phyloP scores from a whole-genome alignment of 495 filamentous ascomycete genomes.

The Tuber indicum region DNA sequence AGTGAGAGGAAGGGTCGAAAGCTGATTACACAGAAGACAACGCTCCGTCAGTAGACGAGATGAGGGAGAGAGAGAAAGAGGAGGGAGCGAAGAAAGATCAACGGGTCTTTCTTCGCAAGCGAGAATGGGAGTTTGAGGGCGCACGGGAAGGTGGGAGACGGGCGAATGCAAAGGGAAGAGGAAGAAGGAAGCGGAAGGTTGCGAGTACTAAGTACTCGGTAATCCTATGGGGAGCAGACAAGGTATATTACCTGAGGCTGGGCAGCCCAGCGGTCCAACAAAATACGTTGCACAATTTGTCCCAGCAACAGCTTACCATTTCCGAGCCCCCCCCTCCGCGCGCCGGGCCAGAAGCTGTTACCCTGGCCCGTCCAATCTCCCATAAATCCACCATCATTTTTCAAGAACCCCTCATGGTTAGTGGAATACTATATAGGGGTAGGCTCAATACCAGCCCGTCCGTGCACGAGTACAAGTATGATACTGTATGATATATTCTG shows the following conservation, averaged over 20 bases:
- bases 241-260: conserved; percentile 25
- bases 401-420: conserved; percentile 2
- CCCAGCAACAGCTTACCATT: conserved; percentile 33
- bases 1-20: conserved; percentile 16
- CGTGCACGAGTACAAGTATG: neutral
- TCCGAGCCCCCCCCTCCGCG: conserved; percentile 5
- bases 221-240: neutral
- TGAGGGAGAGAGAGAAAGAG: conserved; percentile 7
- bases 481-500: neutral
- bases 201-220: conserved; percentile 36
- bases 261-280: conserved; percentile 21
- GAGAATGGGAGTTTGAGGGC: neutral
- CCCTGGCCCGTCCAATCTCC: conserved; percentile 23
- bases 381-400: conserved; percentile 11
- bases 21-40: conserved; percentile 11
- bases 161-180: conserved; percentile 17
- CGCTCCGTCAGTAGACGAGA: conserved; percentile 8
- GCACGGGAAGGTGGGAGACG: conserved; percentile 10
- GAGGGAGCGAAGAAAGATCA: conserved; percentile 17
- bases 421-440: neutral
- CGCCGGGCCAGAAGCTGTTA: conserved; percentile 18
- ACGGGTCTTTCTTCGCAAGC: conserved; percentile 7
- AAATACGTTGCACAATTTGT: conserved; percentile 12
- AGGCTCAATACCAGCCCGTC: neutral
- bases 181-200: conserved; percentile 31